These are phyloP conservation scores for Backusella macrospora DNA, from an alignment of 192 early-diverging fungal genomes.

Conservation along the genomic window DNA sequence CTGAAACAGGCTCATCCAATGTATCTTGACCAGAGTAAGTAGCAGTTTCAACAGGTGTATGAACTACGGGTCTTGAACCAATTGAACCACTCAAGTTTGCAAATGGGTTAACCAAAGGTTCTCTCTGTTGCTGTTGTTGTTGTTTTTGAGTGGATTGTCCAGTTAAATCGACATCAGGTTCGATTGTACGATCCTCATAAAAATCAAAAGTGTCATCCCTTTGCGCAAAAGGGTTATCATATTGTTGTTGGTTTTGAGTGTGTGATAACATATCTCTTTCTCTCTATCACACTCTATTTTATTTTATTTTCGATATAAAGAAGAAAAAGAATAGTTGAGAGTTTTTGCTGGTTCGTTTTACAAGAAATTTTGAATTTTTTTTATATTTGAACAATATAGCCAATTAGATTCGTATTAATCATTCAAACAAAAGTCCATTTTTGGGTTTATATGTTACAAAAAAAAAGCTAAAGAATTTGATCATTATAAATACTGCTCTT, in stretches of 20 bases:
- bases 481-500: too few relatives aligned
- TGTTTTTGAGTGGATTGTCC: constrained; percentile 33
- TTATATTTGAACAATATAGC: too few relatives aligned
- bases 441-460: too few relatives aligned
- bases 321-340: neutral
- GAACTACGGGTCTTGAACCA: constrained; percentile 18
- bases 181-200: constrained; percentile 22
- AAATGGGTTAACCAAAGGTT: constrained; percentile 26
- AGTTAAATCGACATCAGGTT: constrained; percentile 41
- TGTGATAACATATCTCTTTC: constrained; percentile 15
- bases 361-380: neutral
- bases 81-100: constrained; percentile 35
- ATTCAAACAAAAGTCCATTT: too few relatives aligned
- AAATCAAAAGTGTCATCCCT: constrained; percentile 11
- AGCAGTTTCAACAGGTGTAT: neutral
- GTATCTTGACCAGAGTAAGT: constrained; percentile 63
- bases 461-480: too few relatives aligned
- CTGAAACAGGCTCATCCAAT: constrained; percentile 92
- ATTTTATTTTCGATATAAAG: neutral
- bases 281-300: too few relatives aligned
- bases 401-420: too few relatives aligned
- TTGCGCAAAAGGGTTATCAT: constrained; percentile 38
- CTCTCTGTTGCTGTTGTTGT: neutral
- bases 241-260: constrained; percentile 18
- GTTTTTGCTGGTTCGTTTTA: neutral